Percentiles rank a stretch among this genome's conserved stretches.
Evolutionary conservation across 495 filamentous ascomycete genomes (phyloP).

Genomic region (Penicillium salamii): DNA sequence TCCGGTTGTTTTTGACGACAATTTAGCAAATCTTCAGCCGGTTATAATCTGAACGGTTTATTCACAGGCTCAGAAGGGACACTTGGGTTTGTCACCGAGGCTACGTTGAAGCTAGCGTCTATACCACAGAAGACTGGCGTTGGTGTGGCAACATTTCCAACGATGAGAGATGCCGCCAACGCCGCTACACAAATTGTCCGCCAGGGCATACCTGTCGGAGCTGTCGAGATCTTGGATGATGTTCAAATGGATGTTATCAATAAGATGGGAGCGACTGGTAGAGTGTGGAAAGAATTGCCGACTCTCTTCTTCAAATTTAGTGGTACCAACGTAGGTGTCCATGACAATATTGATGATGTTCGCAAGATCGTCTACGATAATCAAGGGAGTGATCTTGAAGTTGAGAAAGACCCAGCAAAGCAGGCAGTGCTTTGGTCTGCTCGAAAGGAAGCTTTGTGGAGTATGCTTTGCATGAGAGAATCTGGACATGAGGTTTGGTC

Average conservation of each 20-base stretch:
- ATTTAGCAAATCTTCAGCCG: constrained; percentile 74
- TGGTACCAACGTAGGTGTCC: constrained; percentile 69
- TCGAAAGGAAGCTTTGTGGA: constrained; percentile 83
- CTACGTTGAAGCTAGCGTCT: constrained; percentile 76
- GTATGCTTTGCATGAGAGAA: constrained; percentile 48
- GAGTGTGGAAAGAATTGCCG: constrained; percentile 71
- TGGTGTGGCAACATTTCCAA: constrained; percentile 78
- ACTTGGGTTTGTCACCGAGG: constrained; percentile 86
- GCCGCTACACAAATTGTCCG: constrained; percentile 77
- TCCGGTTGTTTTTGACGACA: no score
- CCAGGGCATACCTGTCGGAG: constrained; percentile 78
- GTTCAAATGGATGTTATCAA: constrained; percentile 95
- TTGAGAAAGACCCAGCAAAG: constrained; percentile 58
- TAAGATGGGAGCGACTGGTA: constrained; percentile 65
- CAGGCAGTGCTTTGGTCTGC: constrained; percentile 88
- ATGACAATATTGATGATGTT: constrained; percentile 78
- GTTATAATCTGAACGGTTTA: constrained; percentile 80
- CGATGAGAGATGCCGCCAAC: constrained; percentile 74
- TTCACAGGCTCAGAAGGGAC: constrained; percentile 92
- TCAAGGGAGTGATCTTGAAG: constrained; percentile 70
- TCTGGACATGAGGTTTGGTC: constrained; percentile 63
- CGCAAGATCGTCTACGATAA: constrained; percentile 59
- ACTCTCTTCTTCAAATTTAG: constrained; percentile 96
- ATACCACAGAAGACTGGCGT: constrained; percentile 76
- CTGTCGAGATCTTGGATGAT: constrained; percentile 90